Conservation (phyloP, 75 land plant genomes). For the Pseudotsuga menziesii region DNA sequence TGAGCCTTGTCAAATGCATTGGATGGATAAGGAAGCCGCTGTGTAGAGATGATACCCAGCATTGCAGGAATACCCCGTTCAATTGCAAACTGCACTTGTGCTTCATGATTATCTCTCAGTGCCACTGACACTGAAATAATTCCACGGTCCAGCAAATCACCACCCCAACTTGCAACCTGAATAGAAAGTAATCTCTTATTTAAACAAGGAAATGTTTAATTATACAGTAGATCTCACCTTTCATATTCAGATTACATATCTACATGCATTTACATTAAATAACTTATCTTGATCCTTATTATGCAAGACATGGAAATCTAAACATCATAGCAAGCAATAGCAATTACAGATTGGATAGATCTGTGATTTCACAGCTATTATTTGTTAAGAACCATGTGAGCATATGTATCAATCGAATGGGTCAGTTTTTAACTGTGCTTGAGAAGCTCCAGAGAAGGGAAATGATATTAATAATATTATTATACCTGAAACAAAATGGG, state of each 20-base stretch:
- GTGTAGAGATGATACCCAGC: conserved; percentile 87
- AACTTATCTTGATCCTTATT: not conserved
- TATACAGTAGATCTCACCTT: not conserved
- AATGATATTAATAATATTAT: too few species aligned
- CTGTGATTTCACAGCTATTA: not conserved
- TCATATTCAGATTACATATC: not conserved
- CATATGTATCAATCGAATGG: not conserved
- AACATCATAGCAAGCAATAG: not conserved
- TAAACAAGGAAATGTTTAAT: not conserved
- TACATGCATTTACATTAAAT: not conserved
- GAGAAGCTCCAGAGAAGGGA: too few species aligned
- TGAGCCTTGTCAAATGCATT: conserved; percentile 97
- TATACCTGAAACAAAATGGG: too few species aligned
- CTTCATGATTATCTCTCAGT: conserved; percentile 95
- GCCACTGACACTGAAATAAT: conserved; percentile 88
- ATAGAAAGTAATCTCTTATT: not conserved
- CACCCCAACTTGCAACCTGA: conserved; percentile 99
- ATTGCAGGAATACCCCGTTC: conserved; percentile 98
- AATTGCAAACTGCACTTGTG: conserved; percentile 97
- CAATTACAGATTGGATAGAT: not conserved
- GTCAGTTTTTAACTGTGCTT: too few species aligned
- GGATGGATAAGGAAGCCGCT: conserved; percentile 90
- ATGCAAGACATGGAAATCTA: not conserved
- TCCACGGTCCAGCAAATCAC: conserved; percentile 70
- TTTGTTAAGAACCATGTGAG: not conserved